Conservation (phyloP, 31 red algal species). For the Asparagopsis taxiformis region DNA sequence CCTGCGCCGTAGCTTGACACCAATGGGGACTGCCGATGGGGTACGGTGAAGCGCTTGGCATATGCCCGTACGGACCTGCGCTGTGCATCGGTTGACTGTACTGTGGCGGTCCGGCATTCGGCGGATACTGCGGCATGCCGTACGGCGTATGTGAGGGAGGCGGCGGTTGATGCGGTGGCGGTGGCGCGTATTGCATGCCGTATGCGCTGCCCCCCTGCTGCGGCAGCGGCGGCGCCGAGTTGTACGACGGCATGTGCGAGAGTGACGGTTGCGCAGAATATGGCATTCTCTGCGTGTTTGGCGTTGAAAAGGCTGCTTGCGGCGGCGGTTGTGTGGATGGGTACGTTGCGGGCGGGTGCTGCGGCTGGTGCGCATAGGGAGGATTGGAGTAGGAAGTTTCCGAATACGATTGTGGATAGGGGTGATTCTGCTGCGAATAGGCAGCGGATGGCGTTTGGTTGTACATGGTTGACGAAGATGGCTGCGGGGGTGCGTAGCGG, state of each 20-base stretch:
- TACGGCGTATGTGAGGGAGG: background rate
- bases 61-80: no score
- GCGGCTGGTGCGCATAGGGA: no score
- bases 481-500: no score
- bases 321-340: no score
- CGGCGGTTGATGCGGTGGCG: slow-evolving; percentile 10
- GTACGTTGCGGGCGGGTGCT: no score
- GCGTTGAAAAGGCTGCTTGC: background rate
- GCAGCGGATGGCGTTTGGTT: no score
- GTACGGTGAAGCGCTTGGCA: background rate
- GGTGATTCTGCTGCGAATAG: background rate
- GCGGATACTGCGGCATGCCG: background rate
- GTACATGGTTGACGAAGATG: no score
- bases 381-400: slow-evolving; percentile 11
- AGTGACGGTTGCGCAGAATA: background rate
- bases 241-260: background rate
- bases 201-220: no score
- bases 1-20: slow-evolving; percentile 11
- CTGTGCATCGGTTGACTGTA: no score
- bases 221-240: no score
- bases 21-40: slow-evolving; percentile 16
- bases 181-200: background rate
- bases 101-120: background rate
- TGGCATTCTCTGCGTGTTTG: background rate
- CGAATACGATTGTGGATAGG: background rate